Base-by-base conservation (phyloP, 768 basidiomycete genomes). In the Coprinopsis marcescibilis region DNA sequence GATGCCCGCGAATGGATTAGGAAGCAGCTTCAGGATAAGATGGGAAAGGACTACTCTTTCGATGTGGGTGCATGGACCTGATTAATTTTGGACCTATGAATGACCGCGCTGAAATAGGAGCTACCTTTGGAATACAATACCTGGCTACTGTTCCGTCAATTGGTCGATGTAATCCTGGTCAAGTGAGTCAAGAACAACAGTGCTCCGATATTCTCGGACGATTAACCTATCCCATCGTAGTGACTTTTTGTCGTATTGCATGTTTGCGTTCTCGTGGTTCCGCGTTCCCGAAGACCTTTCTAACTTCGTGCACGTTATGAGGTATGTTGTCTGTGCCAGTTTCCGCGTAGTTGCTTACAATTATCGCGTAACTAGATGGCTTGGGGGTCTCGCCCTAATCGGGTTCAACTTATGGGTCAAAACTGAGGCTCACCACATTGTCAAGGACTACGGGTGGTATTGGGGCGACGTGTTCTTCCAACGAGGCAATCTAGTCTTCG, bases 371-470 rank as follows among this genome's bases (percentile, higher is more conserved):
- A 48, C 2, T 48, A 90, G 90, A 55, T 99, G 95, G 95, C 65
- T 86, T 36, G 85, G 85, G 17, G 96, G 96, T 3, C 61, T 89
- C 50, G 75, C 79, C 0, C 70, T 99, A 20, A 92, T 98, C 60
- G 77, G 76, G 17, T 98, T 98, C 75, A 98, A 99, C 63, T 75
- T 98, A 27, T 98, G 94, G 93, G 92, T 99, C 52, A 99, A 99
- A 62, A 89, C 87, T 2, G 95, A 98, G 60, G 96, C 96, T 0
- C 96, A 99, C 62, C 78, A 91, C 45, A 91, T 98, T 40, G 93
- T 98, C 51, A 98, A 96, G 57, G 95, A 97, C 59, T 97, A 95
- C 55, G 94, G 93, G 13, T 97, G 92, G 93, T 97, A 93, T 63
- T 92, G 91, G 91, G 93, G 89, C 8, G 89, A 92, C 55, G 83